Conservation (phyloP, 1,284 basidiomycete genomes). For the Boletus mariae region DNA sequence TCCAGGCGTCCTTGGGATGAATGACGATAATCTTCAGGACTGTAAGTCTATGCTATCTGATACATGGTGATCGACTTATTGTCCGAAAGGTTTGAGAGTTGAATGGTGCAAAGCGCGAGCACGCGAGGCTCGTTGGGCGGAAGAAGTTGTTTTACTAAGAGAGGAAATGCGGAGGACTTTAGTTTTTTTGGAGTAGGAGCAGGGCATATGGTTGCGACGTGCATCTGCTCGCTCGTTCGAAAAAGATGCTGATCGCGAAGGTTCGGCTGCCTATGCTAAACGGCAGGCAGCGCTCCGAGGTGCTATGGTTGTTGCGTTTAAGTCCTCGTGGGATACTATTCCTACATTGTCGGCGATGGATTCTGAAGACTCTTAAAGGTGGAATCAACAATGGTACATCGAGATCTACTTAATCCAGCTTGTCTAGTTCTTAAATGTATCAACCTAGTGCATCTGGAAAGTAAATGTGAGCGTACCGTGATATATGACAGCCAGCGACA, state of each 20-base stretch:
- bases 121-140: neutral
- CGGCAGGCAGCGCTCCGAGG: neutral
- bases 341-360: too few species aligned
- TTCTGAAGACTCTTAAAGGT: too few species aligned
- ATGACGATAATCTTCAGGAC: neutral
- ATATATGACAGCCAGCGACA: too few species aligned
- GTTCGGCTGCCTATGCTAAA: neutral
- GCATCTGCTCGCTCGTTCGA: neutral
- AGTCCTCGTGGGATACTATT: neutral
- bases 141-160: neutral
- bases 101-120: neutral
- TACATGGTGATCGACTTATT: neutral
- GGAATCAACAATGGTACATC: too few species aligned
- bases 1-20: neutral
- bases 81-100: neutral
- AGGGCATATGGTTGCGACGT: neutral
- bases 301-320: neutral
- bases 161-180: neutral
- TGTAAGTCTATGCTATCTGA: neutral
- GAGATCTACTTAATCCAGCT: too few species aligned
- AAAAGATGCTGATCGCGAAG: neutral
- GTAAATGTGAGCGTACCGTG: too few species aligned
- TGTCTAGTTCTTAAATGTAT: too few species aligned
- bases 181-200: neutral
- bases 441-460: too few species aligned